Evolutionary conservation across 2,329 filamentous ascomycete species (phyloP).

Genomic region (Alternaria solani): DNA sequence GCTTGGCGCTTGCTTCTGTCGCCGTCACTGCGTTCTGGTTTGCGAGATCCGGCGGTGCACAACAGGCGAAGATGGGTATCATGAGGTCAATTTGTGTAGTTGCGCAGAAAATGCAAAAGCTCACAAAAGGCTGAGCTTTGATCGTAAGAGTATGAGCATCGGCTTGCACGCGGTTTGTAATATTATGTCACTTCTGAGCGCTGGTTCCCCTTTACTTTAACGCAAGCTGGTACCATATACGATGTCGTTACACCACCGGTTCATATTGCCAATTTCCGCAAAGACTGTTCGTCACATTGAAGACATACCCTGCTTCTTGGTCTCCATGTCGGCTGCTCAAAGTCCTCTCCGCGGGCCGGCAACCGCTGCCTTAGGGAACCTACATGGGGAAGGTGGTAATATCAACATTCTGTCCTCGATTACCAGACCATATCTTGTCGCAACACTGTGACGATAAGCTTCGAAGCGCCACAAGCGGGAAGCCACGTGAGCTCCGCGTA

Average conservation of each 20-base stretch:
- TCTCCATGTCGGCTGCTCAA: neutral
- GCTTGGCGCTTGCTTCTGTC: slow-evolving; percentile 26
- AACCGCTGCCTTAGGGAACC: neutral
- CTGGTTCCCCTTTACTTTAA: neutral
- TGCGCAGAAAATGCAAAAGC: slow-evolving; percentile 32
- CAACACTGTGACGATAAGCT: neutral
- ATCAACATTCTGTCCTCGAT: neutral
- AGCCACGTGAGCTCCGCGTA: slow-evolving; percentile 10
- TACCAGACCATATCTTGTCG: neutral
- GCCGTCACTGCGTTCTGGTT: slow-evolving; percentile 33
- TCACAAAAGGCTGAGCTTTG: slow-evolving; percentile 11
- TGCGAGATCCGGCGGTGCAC: slow-evolving; percentile 30
- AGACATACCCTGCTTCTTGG: neutral
- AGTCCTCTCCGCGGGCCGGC: rapidly evolving
- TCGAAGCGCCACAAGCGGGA: neutral
- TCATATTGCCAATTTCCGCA: neutral
- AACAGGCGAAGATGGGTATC: slow-evolving; percentile 37
- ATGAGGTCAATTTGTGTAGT: slow-evolving; percentile 37
- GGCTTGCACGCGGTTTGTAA: neutral
- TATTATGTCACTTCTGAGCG: neutral
- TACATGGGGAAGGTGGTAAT: neutral
- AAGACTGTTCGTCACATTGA: too few species aligned
- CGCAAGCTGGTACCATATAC: neutral
- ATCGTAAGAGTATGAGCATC: neutral
- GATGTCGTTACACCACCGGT: neutral